Evolutionary conservation across 768 basidiomycete genomes (phyloP), one percentile per base, ranked within the genome.

Genomic region (Russula abietina): DNA sequence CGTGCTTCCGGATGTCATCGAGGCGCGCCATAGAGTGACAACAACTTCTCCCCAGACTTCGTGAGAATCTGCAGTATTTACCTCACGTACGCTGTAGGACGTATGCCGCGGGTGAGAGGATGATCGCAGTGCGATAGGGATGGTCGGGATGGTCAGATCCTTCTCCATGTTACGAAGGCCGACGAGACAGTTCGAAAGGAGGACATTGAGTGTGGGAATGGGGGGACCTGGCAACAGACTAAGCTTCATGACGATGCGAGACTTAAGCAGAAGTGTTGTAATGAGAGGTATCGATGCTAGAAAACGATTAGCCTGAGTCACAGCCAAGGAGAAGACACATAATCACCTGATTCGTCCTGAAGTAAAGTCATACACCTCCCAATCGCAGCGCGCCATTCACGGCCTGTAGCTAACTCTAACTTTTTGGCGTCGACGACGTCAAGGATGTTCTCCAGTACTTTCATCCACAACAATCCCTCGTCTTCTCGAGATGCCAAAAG

Each of bases 351-450:
- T 48, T 63, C 55, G 1, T 75, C 70, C 52, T 86, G 55, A 11
- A 87, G 65, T 19, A 72, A 67, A 9, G 59, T 66, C 32, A 89
- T 49, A 67, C 85, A 87, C 60, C 86, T 75, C 61, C 77, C 79
- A 14, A 88, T 70, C 11, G 76, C 75, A n/a, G 71, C 67, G 39
- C 80, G 78, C 88, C 88, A 90, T 70, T 84, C 82, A 0, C 84
- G 81, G 33, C 74, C 74, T 1, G 81, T 87, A 0, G 81, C 76
- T 0, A 73, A 70, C 65, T 83, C 83, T 39, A 89, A 50, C 70
- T 83, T 89, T 32, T 64, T 62, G 0, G 73, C 60, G 61, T 88
- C 80, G 2, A 76, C 76, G 0, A 83, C 71, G 26, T 49, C 68
- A 30, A 73, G 63, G 17, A 74, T 63, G 55, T 76, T 76, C 63